Evolutionary conservation across 169 alveolate genomes (phyloP).

Genomic region (Perkinsus chesapeaki): DNA sequence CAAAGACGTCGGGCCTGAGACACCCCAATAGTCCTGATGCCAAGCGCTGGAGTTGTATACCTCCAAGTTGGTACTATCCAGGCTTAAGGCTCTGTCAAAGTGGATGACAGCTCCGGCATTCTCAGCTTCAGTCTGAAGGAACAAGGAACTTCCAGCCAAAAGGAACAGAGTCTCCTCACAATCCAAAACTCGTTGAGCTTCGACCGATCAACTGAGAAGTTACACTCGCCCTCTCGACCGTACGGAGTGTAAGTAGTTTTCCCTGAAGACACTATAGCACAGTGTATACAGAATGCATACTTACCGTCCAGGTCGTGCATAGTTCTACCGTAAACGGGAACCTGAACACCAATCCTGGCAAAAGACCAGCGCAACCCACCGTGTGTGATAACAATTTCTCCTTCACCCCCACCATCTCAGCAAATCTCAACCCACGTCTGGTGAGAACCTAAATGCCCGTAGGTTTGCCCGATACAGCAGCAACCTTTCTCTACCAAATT

Average conservation of each 20-base stretch:
- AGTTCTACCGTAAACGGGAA: conserved; percentile 3
- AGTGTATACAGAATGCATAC: not conserved
- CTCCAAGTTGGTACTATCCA: not conserved
- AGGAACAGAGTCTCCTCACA: not conserved
- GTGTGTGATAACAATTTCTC: not conserved
- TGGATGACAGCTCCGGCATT: not conserved
- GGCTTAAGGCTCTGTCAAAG: not conserved
- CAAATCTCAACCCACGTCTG: conserved; percentile 3
- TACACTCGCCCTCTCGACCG: not conserved
- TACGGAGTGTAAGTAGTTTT: not conserved
- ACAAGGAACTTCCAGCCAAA: too few species aligned
- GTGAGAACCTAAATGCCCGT: not conserved
- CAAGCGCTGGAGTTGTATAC: not conserved
- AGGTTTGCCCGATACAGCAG: too few species aligned
- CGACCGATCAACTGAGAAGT: not conserved
- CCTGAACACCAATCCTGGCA: not conserved
- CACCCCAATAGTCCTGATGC: not conserved
- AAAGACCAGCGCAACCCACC: not conserved
- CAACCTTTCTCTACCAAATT: not conserved
- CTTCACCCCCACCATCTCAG: conserved; percentile 6
- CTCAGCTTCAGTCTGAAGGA: not conserved
- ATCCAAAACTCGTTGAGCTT: not conserved
- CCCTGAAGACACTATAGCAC: not conserved
- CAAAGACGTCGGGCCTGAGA: not conserved
- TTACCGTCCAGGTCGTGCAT: conserved; percentile 5